These are phyloP conservation scores for Salmacisia buchloeana DNA, from an alignment of 1,284 basidiomycete species.

Conservation along the genomic window DNA sequence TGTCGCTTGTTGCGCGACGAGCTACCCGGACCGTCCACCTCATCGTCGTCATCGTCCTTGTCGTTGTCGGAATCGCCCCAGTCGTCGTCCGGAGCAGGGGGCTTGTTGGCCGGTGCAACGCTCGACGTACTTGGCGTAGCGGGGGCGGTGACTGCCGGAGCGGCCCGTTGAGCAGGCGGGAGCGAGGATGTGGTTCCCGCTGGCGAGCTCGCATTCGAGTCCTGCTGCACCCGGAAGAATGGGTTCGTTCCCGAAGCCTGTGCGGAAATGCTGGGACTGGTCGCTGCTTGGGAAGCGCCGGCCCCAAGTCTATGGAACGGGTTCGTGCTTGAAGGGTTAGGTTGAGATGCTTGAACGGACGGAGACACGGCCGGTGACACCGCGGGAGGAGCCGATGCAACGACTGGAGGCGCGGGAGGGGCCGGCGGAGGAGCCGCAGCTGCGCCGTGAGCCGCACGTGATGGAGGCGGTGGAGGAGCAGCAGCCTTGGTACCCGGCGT, in stretches of 20 bases:
- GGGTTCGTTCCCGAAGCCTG: conserved; percentile 33
- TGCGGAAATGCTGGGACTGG: conserved; percentile 16
- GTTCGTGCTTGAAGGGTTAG: conserved; percentile 32
- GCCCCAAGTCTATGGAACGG: conserved; percentile 43
- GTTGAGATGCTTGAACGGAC: not conserved
- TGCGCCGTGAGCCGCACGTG: conserved; percentile 16
- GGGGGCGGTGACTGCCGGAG: not conserved
- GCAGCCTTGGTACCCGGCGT: conserved; percentile 19
- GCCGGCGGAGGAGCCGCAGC: conserved; percentile 25
- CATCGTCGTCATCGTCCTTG: conserved; percentile 44
- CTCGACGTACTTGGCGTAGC: not conserved
- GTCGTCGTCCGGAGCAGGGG: conserved; percentile 32
- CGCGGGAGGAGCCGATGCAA: not conserved
- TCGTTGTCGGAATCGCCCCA: conserved; percentile 44
- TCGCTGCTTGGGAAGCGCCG: conserved; percentile 17
- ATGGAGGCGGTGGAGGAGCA: conserved; percentile 28
- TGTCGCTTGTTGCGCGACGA: conserved; percentile 45
- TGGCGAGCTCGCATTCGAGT: conserved; percentile 2
- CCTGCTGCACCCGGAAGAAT: conserved; percentile 35
- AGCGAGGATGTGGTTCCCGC: not conserved
- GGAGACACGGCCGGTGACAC: not conserved
- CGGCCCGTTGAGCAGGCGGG: conserved; percentile 11
- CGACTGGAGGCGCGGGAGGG: conserved; percentile 23
- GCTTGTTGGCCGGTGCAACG: not conserved
- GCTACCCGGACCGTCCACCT: conserved; percentile 39